Base-by-base conservation (phyloP, 352 stramenopile species). In the Pythium brachiatum region DNA sequence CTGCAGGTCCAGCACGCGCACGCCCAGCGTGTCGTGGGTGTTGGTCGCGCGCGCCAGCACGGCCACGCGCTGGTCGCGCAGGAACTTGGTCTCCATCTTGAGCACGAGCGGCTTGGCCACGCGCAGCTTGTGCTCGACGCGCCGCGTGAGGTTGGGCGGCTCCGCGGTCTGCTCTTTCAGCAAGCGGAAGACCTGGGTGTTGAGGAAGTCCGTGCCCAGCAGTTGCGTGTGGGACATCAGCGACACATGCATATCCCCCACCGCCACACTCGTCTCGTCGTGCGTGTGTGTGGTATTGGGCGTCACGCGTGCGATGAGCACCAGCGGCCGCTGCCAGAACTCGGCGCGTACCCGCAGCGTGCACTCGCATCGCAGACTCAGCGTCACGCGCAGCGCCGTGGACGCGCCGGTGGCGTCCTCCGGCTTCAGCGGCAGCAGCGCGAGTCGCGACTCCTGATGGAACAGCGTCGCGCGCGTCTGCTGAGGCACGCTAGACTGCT, bases 281-380 rank as follows among this genome's bases (percentile, higher is more conserved):
- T 34, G 23, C 13, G n/a, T n/a, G n/a, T 18, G 32, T 21, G 15
- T 50, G 60, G 16, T 62, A 64, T 7, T 56, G 21, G 81, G 81
- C 11, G 72, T 85, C 36, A 90, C 62, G 41, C 75, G 75, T 53
- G 80, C 67, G 50, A 74, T 62, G n/a, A 92, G 61, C 50, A 75
- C 48, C n/a, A 92, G 68, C 12, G 78, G 56, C 20, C 75, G 79
- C 29, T 72, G 57, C 82, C 75, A 89, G 69, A 78, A 81, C 68
- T 90, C 78, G 38, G 75, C 79, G 47, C 73, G 78, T 53, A 89
- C 69, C 38, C 75, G 80, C n/a, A 90, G 53, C 39, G 81, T 79
- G 41, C 86, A 80, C 41, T 86, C 60, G 21, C 70, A 72, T 1
- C 83, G 64, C 47, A 76, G 60, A 46, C 74, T 64, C n/a, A 79